phyloP scores from a whole-genome alignment of 116 monocot genomes.

The Papilionanthe hybrid region DNA sequence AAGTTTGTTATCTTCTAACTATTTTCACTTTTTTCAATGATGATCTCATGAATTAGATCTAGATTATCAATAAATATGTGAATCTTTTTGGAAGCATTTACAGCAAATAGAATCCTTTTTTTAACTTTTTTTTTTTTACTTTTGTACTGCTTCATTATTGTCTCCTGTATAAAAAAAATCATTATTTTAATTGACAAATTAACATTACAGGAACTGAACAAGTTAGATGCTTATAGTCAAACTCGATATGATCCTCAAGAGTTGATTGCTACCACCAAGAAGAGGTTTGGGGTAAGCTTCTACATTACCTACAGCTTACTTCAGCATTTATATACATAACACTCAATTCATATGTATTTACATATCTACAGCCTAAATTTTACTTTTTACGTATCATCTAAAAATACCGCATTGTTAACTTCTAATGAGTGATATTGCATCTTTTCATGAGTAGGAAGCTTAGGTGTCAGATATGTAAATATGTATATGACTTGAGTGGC shows the following conservation, averaged over 20 bases:
- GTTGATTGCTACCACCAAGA: background rate
- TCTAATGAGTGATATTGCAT: no score
- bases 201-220: constrained; percentile 4
- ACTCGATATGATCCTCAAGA: constrained; percentile 2
- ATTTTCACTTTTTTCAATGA: background rate
- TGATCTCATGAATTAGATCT: no score
- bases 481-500: no score
- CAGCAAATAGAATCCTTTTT: no score
- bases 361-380: background rate
- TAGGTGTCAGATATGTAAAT: no score
- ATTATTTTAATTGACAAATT: background rate
- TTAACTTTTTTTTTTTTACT: background rate
- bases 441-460: no score
- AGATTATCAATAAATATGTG: no score
- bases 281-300: constrained; percentile 8
- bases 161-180: background rate
- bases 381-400: background rate
- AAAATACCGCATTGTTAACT: no score
- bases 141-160: background rate
- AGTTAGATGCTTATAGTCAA: constrained; percentile 7
- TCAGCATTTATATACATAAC: background rate
- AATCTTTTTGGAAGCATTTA: no score
- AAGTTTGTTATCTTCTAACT: background rate
- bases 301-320: background rate
- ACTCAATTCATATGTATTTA: no score